phyloP scores from a whole-genome alignment of 768 basidiomycete genomes.

The Dentipellis fragilis region DNA sequence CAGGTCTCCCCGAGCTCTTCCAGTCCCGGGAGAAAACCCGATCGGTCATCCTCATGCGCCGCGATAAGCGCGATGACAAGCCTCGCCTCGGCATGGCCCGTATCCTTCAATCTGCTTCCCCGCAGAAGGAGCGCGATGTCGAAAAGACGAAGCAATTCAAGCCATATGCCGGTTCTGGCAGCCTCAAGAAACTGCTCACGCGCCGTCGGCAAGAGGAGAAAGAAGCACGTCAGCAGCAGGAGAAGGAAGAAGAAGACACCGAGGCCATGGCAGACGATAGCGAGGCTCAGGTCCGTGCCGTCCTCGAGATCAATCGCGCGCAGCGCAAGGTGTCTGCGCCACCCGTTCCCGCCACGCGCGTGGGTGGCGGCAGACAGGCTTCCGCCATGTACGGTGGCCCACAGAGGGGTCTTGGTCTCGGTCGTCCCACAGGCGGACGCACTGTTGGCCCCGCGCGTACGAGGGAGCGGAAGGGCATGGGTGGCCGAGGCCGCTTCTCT shows the following conservation, averaged over 20 bases:
- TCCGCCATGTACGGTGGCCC: neutral
- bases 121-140: conserved; percentile 19
- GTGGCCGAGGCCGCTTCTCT: conserved; percentile 41
- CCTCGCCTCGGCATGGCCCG: conserved; percentile 33
- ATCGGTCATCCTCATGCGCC: conserved; percentile 48
- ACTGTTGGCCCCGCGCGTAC: neutral
- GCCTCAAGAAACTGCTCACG: conserved; percentile 68
- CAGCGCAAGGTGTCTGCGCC: conserved; percentile 20
- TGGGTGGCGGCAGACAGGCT: conserved; percentile 5
- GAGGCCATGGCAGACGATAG: conserved; percentile 24
- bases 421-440: neutral
- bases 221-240: conserved; percentile 29
- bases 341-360: neutral
- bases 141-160: conserved; percentile 33
- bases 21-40: conserved; percentile 33
- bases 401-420: too few species aligned
- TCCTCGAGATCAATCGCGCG: conserved; percentile 10
- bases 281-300: conserved; percentile 14
- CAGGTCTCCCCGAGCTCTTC: conserved; percentile 49
- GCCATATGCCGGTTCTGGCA: conserved; percentile 71
- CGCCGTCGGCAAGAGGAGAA: conserved; percentile 49
- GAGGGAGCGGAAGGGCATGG: neutral
- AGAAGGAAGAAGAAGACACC: conserved; percentile 22
- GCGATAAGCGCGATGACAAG: conserved; percentile 37
- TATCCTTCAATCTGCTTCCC: conserved; percentile 17